Percentiles rank a stretch among this genome's conserved stretches.
These are phyloP conservation scores for Alternaria gaisen DNA, from an alignment of 2,329 filamentous ascomycete genomes.

Conservation along the genomic window DNA sequence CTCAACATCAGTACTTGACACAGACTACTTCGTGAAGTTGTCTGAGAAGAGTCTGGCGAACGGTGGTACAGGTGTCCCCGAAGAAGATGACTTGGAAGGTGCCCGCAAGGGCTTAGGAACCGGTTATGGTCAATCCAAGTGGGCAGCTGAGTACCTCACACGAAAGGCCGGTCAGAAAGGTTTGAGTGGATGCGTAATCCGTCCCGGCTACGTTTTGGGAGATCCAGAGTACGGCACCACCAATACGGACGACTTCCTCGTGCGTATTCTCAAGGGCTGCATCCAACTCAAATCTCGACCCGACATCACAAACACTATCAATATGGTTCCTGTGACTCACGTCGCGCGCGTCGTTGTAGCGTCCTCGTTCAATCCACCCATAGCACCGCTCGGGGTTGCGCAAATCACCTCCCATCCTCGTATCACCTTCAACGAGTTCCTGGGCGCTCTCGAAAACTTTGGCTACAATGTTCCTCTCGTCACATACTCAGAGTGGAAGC, in stretches of 20 bases:
- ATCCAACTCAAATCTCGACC: conserved; percentile 79
- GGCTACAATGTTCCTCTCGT: conserved; percentile 75
- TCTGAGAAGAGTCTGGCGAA: conserved; percentile 69
- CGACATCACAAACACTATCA: conserved; percentile 84
- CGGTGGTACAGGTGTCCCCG: conserved; percentile 72
- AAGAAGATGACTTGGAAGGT: conserved; percentile 80
- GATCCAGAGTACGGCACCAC: conserved; percentile 73
- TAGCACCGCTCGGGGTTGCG: conserved; percentile 66
- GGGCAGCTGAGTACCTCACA: conserved; percentile 77
- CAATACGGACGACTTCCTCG: conserved; percentile 87
- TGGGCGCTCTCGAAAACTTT: conserved; percentile 74
- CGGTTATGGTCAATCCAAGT: conserved; percentile 92
- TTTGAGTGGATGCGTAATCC: conserved; percentile 76
- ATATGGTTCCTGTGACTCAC: conserved; percentile 86
- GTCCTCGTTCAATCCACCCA: conserved; percentile 70
- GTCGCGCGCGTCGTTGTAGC: conserved; percentile 84
- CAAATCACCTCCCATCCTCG: conserved; percentile 84
- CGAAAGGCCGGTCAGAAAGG: conserved; percentile 81
- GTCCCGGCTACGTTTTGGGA: conserved; percentile 86
- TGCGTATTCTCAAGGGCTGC: conserved; percentile 87
- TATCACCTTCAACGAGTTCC: conserved; percentile 78
- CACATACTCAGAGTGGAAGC: conserved; percentile 74
- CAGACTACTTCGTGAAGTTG: conserved; percentile 78
- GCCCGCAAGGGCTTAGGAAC: conserved; percentile 80
- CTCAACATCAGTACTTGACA: conserved; percentile 84